These are phyloP conservation scores for Cylindrotheca fusiformis DNA, from an alignment of 108 stramenopile species.

Conservation along the genomic window DNA sequence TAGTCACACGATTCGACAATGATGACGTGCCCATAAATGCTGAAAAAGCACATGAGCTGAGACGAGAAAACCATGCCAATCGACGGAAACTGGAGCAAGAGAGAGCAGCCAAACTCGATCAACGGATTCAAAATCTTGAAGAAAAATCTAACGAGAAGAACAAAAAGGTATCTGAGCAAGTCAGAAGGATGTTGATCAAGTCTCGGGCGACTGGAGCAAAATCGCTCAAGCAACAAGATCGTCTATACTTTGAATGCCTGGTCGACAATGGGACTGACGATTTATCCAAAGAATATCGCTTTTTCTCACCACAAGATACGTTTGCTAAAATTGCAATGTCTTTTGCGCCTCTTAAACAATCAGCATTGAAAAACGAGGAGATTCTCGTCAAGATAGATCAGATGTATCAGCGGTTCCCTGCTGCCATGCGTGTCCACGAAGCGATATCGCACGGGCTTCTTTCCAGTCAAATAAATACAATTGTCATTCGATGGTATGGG, in stretches of 20 bases:
- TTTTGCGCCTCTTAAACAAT: constrained; percentile 10
- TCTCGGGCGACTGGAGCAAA: constrained; percentile 63
- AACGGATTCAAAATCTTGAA: constrained; percentile 42
- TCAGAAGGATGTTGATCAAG: constrained; percentile 69
- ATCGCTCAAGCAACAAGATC: constrained; percentile 56
- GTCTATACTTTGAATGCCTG: constrained; percentile 51
- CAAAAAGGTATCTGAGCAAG: constrained; percentile 60
- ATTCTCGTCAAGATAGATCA: neutral
- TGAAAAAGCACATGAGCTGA: constrained; percentile 3
- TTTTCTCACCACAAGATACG: constrained; percentile 53
- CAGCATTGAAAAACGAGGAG: constrained; percentile 2
- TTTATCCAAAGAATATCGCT: constrained; percentile 36
- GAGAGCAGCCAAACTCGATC: constrained; percentile 39
- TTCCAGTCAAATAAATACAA: constrained; percentile 11
- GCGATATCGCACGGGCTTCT: constrained; percentile 27
- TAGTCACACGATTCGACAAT: constrained; percentile 41
- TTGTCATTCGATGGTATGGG: constrained; percentile 41
- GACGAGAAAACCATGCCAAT: constrained; percentile 18
- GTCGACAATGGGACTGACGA: constrained; percentile 21
- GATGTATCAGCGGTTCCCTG: constrained; percentile 30
- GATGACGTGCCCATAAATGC: constrained; percentile 8
- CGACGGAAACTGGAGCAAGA: constrained; percentile 32
- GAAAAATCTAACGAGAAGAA: constrained; percentile 34
- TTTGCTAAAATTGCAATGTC: constrained; percentile 32
- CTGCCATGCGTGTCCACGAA: constrained; percentile 44